Percentiles rank a stretch among this genome's conserved stretches.
phyloP scores from a whole-genome alignment of 768 basidiomycete species.

The Candolleomyces eurysporus region DNA sequence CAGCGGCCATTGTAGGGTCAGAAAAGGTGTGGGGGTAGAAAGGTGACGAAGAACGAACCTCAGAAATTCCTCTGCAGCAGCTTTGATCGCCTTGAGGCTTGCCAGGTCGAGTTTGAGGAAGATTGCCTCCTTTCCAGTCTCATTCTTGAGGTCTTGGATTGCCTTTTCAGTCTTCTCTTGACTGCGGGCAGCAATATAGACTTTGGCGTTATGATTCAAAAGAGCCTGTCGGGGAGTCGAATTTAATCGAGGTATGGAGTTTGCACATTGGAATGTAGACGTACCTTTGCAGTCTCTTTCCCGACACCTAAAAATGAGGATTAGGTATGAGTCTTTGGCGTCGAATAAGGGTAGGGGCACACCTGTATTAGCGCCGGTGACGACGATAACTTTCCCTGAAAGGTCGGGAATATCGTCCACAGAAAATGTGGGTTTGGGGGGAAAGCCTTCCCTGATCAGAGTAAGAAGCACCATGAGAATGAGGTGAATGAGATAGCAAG shows the following conservation, averaged over 20 bases:
- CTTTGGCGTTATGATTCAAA: constrained; percentile 58
- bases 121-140: constrained; percentile 44
- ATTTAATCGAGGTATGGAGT: neutral
- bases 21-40: too few species aligned
- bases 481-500: too few species aligned
- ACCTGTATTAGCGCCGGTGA: constrained; percentile 30
- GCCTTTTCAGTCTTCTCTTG: constrained; percentile 43
- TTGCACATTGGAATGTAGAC: neutral
- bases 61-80: constrained; percentile 38
- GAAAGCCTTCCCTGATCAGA: too few species aligned
- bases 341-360: neutral
- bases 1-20: neutral
- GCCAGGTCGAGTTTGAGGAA: constrained; percentile 44
- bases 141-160: constrained; percentile 48
- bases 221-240: constrained; percentile 38
- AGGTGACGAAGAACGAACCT: constrained; percentile 29
- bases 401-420: constrained; percentile 47
- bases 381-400: constrained; percentile 36
- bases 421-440: constrained; percentile 26
- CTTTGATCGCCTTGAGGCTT: constrained; percentile 37
- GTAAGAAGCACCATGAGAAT: too few species aligned
- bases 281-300: constrained; percentile 56
- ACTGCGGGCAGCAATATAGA: constrained; percentile 56
- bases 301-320: constrained; percentile 40
- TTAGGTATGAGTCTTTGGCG: too few species aligned